phyloP scores from a whole-genome alignment of 768 basidiomycete genomes.

The Macrolepiota dolichaula region DNA sequence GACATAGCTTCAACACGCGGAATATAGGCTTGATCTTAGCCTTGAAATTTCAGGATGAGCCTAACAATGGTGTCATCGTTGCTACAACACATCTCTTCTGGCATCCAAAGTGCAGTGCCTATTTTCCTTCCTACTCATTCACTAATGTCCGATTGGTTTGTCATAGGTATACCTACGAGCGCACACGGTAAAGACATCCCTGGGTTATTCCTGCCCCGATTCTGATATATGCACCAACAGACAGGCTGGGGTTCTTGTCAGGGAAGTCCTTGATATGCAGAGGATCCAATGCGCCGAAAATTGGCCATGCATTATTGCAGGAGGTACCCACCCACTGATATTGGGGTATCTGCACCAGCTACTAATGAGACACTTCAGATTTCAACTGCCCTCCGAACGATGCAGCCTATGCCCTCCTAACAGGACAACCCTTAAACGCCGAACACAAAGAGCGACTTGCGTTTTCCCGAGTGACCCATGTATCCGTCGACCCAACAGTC shows the following conservation, averaged over 20 bases:
- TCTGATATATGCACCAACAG: slow-evolving; percentile 31
- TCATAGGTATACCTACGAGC: slow-evolving; percentile 75
- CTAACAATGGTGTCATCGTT: slow-evolving; percentile 59
- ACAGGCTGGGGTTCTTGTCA: slow-evolving; percentile 73
- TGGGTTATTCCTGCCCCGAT: background rate
- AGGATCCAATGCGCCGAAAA: slow-evolving; percentile 33
- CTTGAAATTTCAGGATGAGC: slow-evolving; percentile 41
- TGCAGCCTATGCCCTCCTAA: slow-evolving; percentile 75
- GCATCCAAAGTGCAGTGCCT: slow-evolving; percentile 70
- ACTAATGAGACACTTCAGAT: slow-evolving; percentile 42
- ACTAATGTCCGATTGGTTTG: slow-evolving; percentile 19
- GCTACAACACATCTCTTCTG: slow-evolving; percentile 95
- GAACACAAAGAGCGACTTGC: slow-evolving; percentile 51
- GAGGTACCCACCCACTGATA: slow-evolving; percentile 52
- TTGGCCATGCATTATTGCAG: slow-evolving; percentile 84
- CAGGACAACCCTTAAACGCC: slow-evolving; percentile 53
- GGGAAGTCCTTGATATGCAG: slow-evolving; percentile 56
- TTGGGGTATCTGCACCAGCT: background rate
- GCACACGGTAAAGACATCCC: slow-evolving; percentile 51
- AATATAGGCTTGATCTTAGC: slow-evolving; percentile 81
- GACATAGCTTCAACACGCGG: slow-evolving; percentile 64
- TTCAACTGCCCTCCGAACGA: slow-evolving; percentile 89
- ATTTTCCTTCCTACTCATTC: slow-evolving; percentile 9
- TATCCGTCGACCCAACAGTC: slow-evolving; percentile 63
- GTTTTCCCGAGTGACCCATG: slow-evolving; percentile 69